phyloP scores from a whole-genome alignment of 495 filamentous ascomycete species.

The Aspergillus sparsus region DNA sequence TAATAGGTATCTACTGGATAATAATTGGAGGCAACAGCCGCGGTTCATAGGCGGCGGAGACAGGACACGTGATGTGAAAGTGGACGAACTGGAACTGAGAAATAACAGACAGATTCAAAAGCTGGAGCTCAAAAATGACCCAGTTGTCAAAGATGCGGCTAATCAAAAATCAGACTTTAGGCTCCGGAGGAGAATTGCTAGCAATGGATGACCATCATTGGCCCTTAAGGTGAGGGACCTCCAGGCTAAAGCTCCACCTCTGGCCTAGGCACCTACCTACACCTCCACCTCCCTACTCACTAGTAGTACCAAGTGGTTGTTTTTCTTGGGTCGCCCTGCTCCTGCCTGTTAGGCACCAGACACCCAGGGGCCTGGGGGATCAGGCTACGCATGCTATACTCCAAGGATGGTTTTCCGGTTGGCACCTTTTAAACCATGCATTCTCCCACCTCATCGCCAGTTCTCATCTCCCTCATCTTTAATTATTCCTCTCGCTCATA shows the following conservation, averaged over 20 bases:
- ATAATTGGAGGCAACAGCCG: too few relatives aligned
- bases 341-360: constrained; percentile 14
- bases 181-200: neutral
- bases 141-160: neutral
- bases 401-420: neutral
- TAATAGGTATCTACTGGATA: too few relatives aligned
- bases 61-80: too few relatives aligned
- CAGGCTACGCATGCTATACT: constrained; percentile 12
- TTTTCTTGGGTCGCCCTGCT: neutral
- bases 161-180: neutral
- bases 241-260: neutral
- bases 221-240: neutral
- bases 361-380: constrained; percentile 16
- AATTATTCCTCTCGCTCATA: neutral
- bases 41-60: too few relatives aligned
- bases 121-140: neutral
- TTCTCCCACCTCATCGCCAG: neutral
- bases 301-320: neutral
- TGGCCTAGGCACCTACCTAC: too few relatives aligned
- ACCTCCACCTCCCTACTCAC: too few relatives aligned
- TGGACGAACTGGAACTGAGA: too few relatives aligned
- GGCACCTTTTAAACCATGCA: constrained; percentile 10
- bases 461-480: neutral
- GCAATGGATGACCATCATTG: neutral
- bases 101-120: neutral